A percentile compares a stretch with the other conserved stretches of the same genome.
Conservation (phyloP, 305 asterid genomes). For the Solanum hybrid region DNA sequence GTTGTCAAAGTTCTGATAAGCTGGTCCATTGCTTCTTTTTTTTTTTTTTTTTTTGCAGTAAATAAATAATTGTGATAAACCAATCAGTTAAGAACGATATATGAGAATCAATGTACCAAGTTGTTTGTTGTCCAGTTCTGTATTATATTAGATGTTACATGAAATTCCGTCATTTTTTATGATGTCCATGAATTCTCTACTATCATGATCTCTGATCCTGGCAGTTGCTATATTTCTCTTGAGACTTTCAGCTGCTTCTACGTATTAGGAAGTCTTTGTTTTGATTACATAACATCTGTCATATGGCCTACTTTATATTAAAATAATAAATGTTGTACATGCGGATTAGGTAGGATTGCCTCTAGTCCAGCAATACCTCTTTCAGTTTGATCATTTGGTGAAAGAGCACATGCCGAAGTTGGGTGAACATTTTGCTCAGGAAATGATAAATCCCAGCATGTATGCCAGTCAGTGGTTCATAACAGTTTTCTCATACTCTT, state of each 20-base stretch:
- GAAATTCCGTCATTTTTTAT: neutral
- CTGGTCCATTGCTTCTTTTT: neutral
- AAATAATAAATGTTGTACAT: constrained; percentile 4
- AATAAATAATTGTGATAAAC: too few relatives aligned
- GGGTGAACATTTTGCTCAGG: constrained; percentile 80
- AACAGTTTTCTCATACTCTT: constrained; percentile 87
- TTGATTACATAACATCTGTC: neutral
- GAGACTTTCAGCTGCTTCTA: neutral
- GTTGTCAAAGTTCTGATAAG: neutral
- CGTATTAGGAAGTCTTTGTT: neutral
- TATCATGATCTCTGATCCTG: neutral
- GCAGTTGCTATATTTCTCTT: neutral
- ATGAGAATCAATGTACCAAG: too few relatives aligned
- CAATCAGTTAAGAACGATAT: too few relatives aligned
- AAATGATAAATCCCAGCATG: constrained; percentile 98
- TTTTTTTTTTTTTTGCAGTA: too few relatives aligned
- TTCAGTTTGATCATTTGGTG: constrained; percentile 68
- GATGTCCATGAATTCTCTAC: neutral
- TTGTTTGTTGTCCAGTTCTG: neutral
- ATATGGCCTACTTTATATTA: neutral
- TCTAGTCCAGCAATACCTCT: constrained; percentile 92
- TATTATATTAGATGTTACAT: neutral
- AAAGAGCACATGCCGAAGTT: constrained; percentile 69
- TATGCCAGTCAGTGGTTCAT: constrained; percentile 99
- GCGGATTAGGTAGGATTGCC: constrained; percentile 86